Base-by-base conservation (phyloP, 2,329 filamentous ascomycete genomes). In the Endothia cerciana region DNA sequence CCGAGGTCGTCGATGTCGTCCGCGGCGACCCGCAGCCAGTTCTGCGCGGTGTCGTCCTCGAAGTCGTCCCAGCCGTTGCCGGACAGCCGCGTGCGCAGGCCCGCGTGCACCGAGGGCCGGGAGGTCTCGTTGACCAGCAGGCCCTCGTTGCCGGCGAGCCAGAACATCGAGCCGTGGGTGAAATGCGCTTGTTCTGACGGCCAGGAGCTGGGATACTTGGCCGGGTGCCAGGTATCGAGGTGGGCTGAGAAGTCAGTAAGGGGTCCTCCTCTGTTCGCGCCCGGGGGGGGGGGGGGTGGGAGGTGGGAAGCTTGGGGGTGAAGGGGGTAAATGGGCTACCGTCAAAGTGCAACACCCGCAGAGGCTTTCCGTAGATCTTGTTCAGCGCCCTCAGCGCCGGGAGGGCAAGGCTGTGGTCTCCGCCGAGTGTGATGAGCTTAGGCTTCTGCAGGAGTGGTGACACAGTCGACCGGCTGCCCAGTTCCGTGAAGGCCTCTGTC, bases 101-200 rank as follows among this genome's bases (percentile, higher is more conserved):
- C 93, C 0, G 92, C 93, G 76, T 97, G 93, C 6, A 95, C 91
- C 28, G 87, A 91, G 0, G 87, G 90, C 11, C 88, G 86, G 10
- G 85, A 86, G 0, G 86, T 89, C 17, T 82, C 80, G 76, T 94
- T 94, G 67, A 86, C 83, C 65, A 97, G 89, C 33, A 97, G 80
- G 0, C 91, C 92, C 76, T 97, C 93, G 38, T 89, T 88, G 59
- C 89, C 89, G 6, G 93, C 93, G 71, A 94, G 85, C 90, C 92
- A 94, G 83, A 97, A 97, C 89, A 97, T 95, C 71, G 87, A 92
- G 4, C 94, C 93, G 77, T 97, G 93, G 73, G 89, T 97, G 80
- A 96, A 95, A 71, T 89, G 86, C 2, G 87, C 85, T 76, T 92
- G 91, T 67, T 87, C 84, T 2, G 84, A 85, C 2, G 74, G 73